phyloP scores from a whole-genome alignment of 1,139 yeast genomes.

The Geotrichum siamense region DNA sequence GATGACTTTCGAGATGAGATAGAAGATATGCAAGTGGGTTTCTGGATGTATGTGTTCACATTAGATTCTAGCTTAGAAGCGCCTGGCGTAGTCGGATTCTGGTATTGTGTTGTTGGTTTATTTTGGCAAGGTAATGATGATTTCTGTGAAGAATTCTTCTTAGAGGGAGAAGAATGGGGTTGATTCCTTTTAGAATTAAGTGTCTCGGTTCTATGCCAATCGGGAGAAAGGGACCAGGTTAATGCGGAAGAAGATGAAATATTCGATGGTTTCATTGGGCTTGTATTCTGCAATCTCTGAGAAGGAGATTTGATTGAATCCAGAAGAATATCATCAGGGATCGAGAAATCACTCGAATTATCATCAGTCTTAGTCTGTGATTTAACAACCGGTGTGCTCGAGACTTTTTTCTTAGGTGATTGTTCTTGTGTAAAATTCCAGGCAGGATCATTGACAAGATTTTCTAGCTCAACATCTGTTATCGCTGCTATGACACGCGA shows the following conservation, averaged over 20 bases:
- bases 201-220: conserved; percentile 31
- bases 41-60: background rate
- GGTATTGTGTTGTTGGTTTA: background rate
- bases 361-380: background rate
- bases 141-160: background rate
- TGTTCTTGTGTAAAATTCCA: conserved; percentile 10
- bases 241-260: conserved; percentile 14
- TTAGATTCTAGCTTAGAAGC: background rate
- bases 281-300: background rate
- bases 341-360: conserved; percentile 2
- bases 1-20: background rate
- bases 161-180: background rate
- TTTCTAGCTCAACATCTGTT: conserved; percentile 9
- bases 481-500: conserved; percentile 6
- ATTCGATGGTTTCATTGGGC: background rate
- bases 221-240: conserved; percentile 33
- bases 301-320: conserved; percentile 2
- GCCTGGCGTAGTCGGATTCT: background rate
- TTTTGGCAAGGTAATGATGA: background rate
- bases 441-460: conserved; percentile 12
- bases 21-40: background rate
- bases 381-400: background rate
- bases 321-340: conserved; percentile 2
- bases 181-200: conserved; percentile 16
- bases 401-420: background rate